Conservation (phyloP, 352 stramenopile genomes). For the Globisporangium orthogonon region DNA sequence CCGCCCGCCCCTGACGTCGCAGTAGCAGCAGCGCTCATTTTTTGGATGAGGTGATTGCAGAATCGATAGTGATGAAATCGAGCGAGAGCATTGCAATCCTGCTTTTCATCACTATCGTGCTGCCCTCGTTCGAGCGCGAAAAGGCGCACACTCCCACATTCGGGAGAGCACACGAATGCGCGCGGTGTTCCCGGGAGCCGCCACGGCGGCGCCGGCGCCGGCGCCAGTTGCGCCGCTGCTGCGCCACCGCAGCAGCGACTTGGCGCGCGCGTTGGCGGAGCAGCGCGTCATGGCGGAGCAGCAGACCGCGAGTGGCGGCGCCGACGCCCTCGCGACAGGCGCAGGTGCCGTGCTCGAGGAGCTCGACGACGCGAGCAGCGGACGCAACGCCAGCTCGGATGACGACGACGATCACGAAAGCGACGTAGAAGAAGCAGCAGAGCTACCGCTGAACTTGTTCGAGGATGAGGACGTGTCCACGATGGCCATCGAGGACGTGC, state of each 20-base stretch:
- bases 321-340: slow-evolving; percentile 6
- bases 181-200: slow-evolving; percentile 5
- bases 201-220: background rate
- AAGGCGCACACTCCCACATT: background rate
- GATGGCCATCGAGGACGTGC: slow-evolving; percentile 37
- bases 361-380: slow-evolving; percentile 10
- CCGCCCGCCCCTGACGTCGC: slow-evolving; percentile 15
- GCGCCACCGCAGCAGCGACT: slow-evolving; percentile 12
- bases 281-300: background rate
- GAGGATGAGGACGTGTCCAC: slow-evolving; percentile 11
- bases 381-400: slow-evolving; percentile 5
- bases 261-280: slow-evolving; percentile 15
- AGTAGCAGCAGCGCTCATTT: background rate
- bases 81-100: background rate
- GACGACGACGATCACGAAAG: background rate
- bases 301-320: background rate
- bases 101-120: background rate
- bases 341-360: slow-evolving; percentile 16
- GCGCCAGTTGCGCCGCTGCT: slow-evolving; percentile 7
- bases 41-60: background rate
- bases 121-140: background rate
- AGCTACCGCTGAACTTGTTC: slow-evolving; percentile 2
- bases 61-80: background rate
- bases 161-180: slow-evolving; percentile 1
- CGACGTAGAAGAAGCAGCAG: background rate